Conservation (phyloP, 2,329 filamentous ascomycete species). For the Botryotinia globosa region DNA sequence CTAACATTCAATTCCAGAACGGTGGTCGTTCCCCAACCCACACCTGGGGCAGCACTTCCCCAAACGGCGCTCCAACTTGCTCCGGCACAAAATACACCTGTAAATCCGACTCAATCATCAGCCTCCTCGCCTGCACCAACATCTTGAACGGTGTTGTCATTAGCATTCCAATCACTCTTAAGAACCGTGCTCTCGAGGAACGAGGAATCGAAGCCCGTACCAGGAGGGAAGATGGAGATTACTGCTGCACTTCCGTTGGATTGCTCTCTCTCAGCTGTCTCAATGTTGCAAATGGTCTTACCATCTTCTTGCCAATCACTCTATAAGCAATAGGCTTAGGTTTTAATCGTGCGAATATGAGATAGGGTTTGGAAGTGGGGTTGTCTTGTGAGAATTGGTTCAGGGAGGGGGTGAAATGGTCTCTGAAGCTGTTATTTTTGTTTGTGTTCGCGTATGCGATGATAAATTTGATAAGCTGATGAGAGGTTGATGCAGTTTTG, state of each 20-base stretch:
- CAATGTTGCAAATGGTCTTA: neutral
- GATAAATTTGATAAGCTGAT: neutral
- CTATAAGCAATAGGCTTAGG: neutral
- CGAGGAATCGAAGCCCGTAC: neutral
- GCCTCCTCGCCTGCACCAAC: neutral
- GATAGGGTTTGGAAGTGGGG: neutral
- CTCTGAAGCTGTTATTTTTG: neutral
- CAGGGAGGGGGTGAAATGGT: neutral
- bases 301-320: neutral
- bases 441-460: neutral
- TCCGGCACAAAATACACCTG: neutral
- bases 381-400: neutral
- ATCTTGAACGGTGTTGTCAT: neutral
- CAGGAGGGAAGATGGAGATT: neutral
- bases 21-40: neutral
- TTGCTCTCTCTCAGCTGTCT: neutral
- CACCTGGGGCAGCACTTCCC: neutral
- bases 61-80: neutral
- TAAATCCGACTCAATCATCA: neutral
- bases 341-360: neutral
- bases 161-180: neutral
- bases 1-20: neutral
- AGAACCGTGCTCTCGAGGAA: neutral
- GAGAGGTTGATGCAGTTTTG: neutral
- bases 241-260: neutral